These are phyloP conservation scores for Cladorrhinum sp. DNA, from an alignment of 2,329 filamentous ascomycete species.

Conservation along the genomic window DNA sequence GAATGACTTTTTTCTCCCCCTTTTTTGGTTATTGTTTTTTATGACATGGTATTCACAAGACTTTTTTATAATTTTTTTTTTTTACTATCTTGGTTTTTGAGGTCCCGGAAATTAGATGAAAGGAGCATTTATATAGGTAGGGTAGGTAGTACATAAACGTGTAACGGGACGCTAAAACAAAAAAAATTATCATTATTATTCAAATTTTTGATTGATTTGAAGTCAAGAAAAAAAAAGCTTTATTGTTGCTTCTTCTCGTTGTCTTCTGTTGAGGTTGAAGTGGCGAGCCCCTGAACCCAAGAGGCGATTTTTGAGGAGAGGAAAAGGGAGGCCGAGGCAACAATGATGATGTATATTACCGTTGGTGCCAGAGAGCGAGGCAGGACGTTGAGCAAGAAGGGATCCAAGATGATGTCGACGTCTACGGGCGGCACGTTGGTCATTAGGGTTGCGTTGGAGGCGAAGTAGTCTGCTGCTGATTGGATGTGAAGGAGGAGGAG, in stretches of 20 bases:
- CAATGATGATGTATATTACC: conserved; percentile 60
- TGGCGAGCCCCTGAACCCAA: conserved; percentile 14
- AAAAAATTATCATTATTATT: not conserved
- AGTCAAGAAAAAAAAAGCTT: not conserved
- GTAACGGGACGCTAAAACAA: no score
- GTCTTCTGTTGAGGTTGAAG: not conserved
- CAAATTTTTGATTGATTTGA: no score
- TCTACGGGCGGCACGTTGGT: conserved; percentile 66
- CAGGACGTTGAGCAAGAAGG: conserved; percentile 74
- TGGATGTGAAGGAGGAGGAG: conserved; percentile 70
- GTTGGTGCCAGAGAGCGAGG: conserved; percentile 75
- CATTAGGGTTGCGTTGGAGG: conserved; percentile 73
- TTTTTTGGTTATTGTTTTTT: not conserved
- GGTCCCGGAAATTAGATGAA: not conserved
- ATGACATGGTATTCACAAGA: not conserved
- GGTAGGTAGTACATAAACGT: no score
- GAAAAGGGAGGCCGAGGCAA: conserved; percentile 51
- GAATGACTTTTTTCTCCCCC: not conserved
- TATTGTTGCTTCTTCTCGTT: conserved; percentile 23
- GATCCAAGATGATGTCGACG: conserved; percentile 82
- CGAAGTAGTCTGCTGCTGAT: conserved; percentile 82
- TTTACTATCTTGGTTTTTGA: not conserved
- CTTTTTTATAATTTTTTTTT: not conserved
- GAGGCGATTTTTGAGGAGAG: conserved; percentile 39
- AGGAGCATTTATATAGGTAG: no score